phyloP scores from a whole-genome alignment of 2,329 filamentous ascomycete genomes.

The Neonectria magnoliae region DNA sequence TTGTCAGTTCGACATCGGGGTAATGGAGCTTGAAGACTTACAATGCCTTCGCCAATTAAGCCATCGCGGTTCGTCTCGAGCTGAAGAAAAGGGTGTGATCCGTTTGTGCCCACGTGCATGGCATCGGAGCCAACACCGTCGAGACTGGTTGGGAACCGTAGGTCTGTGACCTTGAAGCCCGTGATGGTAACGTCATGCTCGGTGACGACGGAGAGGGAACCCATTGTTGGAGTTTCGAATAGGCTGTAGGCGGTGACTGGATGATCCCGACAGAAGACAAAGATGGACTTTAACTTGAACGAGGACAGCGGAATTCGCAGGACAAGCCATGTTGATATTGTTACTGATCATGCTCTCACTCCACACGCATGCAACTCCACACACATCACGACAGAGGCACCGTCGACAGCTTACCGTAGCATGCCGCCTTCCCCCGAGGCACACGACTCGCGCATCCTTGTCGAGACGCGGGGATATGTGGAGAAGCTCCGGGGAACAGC shows the following conservation, averaged over 20 bases:
- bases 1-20: neutral
- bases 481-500: conserved; percentile 7
- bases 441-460: neutral
- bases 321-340: conserved; percentile 14
- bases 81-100: conserved; percentile 92
- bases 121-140: conserved; percentile 95
- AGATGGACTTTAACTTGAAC: neutral
- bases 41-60: conserved; percentile 81
- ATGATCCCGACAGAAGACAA: conserved; percentile 1
- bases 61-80: conserved; percentile 77
- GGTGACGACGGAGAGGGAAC: conserved; percentile 13
- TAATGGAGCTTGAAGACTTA: conserved; percentile 45
- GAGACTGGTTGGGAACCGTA: conserved; percentile 88
- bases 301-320: neutral
- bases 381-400: neutral
- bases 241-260: neutral
- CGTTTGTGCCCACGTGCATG: conserved; percentile 95
- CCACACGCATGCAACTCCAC: conserved; percentile 4
- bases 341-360: neutral
- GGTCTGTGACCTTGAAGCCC: conserved; percentile 75
- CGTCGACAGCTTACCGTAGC: neutral
- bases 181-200: conserved; percentile 73
- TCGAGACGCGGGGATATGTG: conserved; percentile 6
- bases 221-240: conserved; percentile 8
- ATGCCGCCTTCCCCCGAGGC: conserved; percentile 25